These are phyloP conservation scores for Microdochium trichocladiopsis DNA, from an alignment of 2,329 filamentous ascomycete genomes.

Conservation along the genomic window DNA sequence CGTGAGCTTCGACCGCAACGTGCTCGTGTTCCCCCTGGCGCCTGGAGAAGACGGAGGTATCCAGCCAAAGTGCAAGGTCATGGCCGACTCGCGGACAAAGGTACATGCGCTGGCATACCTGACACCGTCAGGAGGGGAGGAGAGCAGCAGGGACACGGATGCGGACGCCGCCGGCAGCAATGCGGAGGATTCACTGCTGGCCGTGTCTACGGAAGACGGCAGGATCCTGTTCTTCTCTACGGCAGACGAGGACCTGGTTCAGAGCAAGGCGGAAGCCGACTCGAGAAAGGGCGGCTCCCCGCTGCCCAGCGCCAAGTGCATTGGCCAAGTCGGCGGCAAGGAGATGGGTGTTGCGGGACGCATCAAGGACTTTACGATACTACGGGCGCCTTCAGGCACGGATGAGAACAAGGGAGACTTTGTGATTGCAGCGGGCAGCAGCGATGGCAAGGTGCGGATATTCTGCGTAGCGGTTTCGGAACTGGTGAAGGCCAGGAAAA, in stretches of 20 bases:
- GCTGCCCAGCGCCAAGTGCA: slow-evolving; percentile 53
- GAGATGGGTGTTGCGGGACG: slow-evolving; percentile 59
- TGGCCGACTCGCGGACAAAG: slow-evolving; percentile 65
- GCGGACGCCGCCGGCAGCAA: not conserved
- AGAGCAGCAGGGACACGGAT: slow-evolving; percentile 12
- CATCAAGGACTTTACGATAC: slow-evolving; percentile 81
- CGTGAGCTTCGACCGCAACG: slow-evolving; percentile 80
- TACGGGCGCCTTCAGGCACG: slow-evolving; percentile 32
- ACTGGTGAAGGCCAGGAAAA: slow-evolving; percentile 23
- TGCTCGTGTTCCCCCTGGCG: slow-evolving; percentile 43
- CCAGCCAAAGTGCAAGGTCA: slow-evolving; percentile 66
- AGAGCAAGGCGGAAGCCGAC: slow-evolving; percentile 28
- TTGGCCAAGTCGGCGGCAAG: slow-evolving; percentile 75
- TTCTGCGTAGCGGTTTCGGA: slow-evolving; percentile 55
- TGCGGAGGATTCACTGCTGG: slow-evolving; percentile 49
- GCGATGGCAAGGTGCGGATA: slow-evolving; percentile 76
- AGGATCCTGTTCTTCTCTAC: slow-evolving; percentile 79
- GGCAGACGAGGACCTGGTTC: slow-evolving; percentile 34
- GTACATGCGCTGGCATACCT: slow-evolving; percentile 78
- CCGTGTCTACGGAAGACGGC: slow-evolving; percentile 85
- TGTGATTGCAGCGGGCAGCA: slow-evolving; percentile 68
- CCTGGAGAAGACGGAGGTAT: slow-evolving; percentile 31
- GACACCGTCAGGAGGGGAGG: slow-evolving; percentile 36
- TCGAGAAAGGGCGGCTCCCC: slow-evolving; percentile 19
- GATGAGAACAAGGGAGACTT: slow-evolving; percentile 28